These are phyloP conservation scores for Trametes cubensis DNA, from an alignment of 768 basidiomycete genomes.

Conservation along the genomic window DNA sequence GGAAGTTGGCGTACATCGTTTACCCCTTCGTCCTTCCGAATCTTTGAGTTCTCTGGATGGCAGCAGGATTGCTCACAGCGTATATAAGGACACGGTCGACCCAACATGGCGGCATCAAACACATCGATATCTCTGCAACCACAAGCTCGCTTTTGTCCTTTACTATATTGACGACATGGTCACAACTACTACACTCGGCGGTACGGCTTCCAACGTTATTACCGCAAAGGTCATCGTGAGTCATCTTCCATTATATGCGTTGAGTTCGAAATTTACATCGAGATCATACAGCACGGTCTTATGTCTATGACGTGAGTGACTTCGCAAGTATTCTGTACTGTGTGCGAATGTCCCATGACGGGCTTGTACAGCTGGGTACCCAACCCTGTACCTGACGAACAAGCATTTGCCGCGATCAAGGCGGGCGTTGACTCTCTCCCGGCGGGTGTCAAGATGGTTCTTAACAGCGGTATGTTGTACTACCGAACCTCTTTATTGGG, in stretches of 20 bases:
- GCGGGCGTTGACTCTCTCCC: slow-evolving; percentile 47
- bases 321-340: background rate
- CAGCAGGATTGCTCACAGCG: too few relatives aligned
- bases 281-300: slow-evolving; percentile 46
- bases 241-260: slow-evolving; percentile 34
- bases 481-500: background rate
- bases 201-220: slow-evolving; percentile 40
- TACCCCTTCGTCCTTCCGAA: too few relatives aligned
- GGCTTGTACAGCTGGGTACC: slow-evolving; percentile 36
- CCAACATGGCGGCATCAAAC: too few relatives aligned
- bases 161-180: slow-evolving; percentile 30
- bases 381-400: slow-evolving; percentile 53
- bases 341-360: background rate
- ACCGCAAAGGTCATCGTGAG: slow-evolving; percentile 46
- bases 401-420: slow-evolving; percentile 64
- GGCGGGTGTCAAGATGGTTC: slow-evolving; percentile 47
- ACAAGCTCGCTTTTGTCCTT: background rate
- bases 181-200: slow-evolving; percentile 39
- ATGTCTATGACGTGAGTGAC: slow-evolving; percentile 57
- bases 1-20: too few relatives aligned
- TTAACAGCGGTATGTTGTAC: slow-evolving; percentile 48
- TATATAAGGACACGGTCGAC: too few relatives aligned
- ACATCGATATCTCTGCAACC: too few relatives aligned
- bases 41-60: too few relatives aligned
- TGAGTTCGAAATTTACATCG: background rate